Conservation (phyloP, 2,329 filamentous ascomycete genomes). For the Pseudogymnoascus sp. region DNA sequence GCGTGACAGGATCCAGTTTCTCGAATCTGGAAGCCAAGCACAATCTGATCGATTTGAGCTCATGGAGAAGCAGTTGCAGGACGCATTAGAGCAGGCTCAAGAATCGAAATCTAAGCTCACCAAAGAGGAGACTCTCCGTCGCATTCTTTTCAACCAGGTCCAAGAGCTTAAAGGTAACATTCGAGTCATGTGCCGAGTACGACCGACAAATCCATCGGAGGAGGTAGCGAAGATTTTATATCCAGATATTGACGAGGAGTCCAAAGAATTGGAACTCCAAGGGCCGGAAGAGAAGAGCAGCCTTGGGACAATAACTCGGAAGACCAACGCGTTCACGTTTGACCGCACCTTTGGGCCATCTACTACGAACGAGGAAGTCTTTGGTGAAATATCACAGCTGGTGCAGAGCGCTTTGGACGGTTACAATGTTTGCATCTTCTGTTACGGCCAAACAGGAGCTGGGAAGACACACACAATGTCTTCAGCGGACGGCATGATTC, state of each 20-base stretch:
- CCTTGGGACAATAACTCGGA: constrained; percentile 64
- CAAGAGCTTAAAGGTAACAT: constrained; percentile 98
- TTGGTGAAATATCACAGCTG: constrained; percentile 92
- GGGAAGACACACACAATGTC: constrained; percentile 98
- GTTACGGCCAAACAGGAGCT: constrained; percentile 93
- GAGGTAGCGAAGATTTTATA: constrained; percentile 67
- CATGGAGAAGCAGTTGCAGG: constrained; percentile 71
- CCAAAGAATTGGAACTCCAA: constrained; percentile 75
- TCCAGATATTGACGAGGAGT: constrained; percentile 71
- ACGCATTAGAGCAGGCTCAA: constrained; percentile 62
- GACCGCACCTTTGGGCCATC: constrained; percentile 81
- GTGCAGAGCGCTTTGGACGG: constrained; percentile 94
- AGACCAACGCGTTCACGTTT: constrained; percentile 80
- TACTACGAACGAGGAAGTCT: constrained; percentile 75
- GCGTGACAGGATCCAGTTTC: constrained; percentile 74
- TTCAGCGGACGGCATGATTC: constrained; percentile 85
- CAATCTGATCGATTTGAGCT: constrained; percentile 78
- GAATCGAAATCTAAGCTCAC: constrained; percentile 72
- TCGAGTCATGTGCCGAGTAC: constrained; percentile 92
- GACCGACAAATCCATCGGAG: constrained; percentile 61
- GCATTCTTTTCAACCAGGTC: constrained; percentile 94
- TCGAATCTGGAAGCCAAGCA: constrained; percentile 82
- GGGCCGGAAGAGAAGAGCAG: constrained; percentile 79
- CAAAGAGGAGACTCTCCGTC: constrained; percentile 80
- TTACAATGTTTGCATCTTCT: constrained; percentile 98